Base-by-base conservation (phyloP, 805 yeast genomes). In the Cyberlindnera meyerae region DNA sequence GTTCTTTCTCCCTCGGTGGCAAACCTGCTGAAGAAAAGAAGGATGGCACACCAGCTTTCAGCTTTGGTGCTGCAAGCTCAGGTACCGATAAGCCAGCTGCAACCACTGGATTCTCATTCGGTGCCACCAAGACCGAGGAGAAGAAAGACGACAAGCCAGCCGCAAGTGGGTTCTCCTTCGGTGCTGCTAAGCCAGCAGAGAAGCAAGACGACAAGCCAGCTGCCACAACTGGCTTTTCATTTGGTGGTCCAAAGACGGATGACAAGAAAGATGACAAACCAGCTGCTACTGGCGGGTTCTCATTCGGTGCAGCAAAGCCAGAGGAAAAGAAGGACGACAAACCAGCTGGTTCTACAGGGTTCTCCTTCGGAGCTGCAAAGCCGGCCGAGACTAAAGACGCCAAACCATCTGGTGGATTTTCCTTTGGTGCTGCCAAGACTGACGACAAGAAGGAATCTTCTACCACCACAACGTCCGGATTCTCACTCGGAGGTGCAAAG, bases 401-500 rank as follows among this genome's bases (percentile, higher is more conserved):
- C 12, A 34, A 22, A 14, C 33, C 42, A 24, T 33, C 34, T 11
- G 29, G 51, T 18, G 50, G 43, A 13, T 40, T 45, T 29, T 38
- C 51, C 8, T 42, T 48, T 34, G 52, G 52, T 32, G 42, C 41
- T 18, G 27, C 42, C 9, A 32, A 39, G 33, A 18, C 41, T 8
- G 45, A 30, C 3, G 39, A 47, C 41, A 16, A 42, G 32, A 50
- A 51, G 33, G 43, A 42, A 38, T 43, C 41, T 37, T 45, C 28
- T 18, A 40, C 29, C 26, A 33, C 13, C 11, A 11, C 11, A 11
- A 11, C 24, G 8, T 11, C 24, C 32, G 57, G 18, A 2, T 48
- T 56, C 28, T 53, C 64, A 15, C 55, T 62, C 27, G 54, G 55
- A 20, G n/a, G n/a, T n/a, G 33, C 36, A 48, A 39, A 34, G 31